These are phyloP conservation scores for Yamadazyma membranifaciens DNA, from an alignment of 1,139 yeast genomes.

Conservation along the genomic window DNA sequence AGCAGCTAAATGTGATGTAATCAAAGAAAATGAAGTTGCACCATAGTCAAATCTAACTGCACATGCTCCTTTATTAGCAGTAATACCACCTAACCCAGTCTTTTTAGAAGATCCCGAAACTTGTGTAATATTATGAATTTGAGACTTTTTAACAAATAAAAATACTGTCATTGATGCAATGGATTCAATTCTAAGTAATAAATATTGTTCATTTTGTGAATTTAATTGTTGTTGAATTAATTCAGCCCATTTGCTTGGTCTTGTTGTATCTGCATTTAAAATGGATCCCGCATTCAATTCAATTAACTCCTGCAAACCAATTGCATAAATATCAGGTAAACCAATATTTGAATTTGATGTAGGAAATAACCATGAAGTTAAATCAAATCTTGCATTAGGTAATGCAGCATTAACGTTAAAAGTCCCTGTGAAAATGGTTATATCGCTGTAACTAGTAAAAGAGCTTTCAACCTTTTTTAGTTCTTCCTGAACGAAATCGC, in stretches of 20 bases:
- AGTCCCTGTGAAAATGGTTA: conserved; percentile 77
- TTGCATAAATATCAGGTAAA: conserved; percentile 69
- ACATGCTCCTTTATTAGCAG: conserved; percentile 91
- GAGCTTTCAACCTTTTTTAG: conserved; percentile 49
- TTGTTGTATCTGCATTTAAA: conserved; percentile 64
- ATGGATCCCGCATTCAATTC: conserved; percentile 87
- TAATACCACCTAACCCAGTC: conserved; percentile 89
- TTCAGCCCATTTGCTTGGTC: conserved; percentile 63
- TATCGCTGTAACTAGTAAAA: conserved; percentile 60
- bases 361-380: conserved; percentile 84
- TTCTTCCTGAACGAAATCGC: conserved; percentile 71
- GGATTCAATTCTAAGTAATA: conserved; percentile 42
- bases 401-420: conserved; percentile 84
- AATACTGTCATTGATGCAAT: conserved; percentile 45
- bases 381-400: conserved; percentile 47
- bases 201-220: conserved; percentile 33
- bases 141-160: conserved; percentile 38
- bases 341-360: conserved; percentile 43
- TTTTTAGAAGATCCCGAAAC: conserved; percentile 80
- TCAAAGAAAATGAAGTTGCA: conserved; percentile 72
- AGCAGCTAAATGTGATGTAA: conserved; percentile 95
- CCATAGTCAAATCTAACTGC: conserved; percentile 80
- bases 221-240: conserved; percentile 57
- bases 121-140: conserved; percentile 62
- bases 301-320: conserved; percentile 92